Base-by-base conservation (phyloP, 495 filamentous ascomycete genomes). In the Margaritispora aquatica region DNA sequence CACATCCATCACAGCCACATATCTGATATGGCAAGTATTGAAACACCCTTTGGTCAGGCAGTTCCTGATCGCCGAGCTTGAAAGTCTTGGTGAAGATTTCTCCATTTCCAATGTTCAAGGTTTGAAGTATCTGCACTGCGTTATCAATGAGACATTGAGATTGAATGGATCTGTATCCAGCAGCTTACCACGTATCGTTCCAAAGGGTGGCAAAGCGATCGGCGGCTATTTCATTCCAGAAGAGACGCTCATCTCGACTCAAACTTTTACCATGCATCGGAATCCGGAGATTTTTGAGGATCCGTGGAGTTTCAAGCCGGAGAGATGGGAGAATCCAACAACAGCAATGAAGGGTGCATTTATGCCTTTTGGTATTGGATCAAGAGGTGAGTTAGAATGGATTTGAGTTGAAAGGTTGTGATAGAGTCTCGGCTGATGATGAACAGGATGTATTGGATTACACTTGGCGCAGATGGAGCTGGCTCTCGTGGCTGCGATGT, bases 81-180 rank as follows among this genome's bases (percentile, higher is more conserved):
- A 34, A 34, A 34, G 7, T 7, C 29, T 34, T 34, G 7, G 7
- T 15, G 15, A 15, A 5, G 15, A 34, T 15, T 34, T 34, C 15
- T 34, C 29, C 7, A 34, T 34, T 15, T 7, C 7, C 29, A 15
- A 34, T 15, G 29, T 34, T 5, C 29, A 34, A 34, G 29, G 7
- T 34, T 34, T 34, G 29, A 34, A 34, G 29, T 34, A 34, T 15
- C 83, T 95, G 19, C 75, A 86, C 63, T 81, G 75, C 58, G 86
- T 93, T 34, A 89, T 96, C 70, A 87, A 85, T 73, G 92, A 96
- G 73, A 89, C 88, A 15, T 83, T 96, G 68, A 88, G 92, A 56
- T 85, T 89, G 69, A 90, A 96, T 80, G 85, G 82, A 56, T 92
- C 92, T 10, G 90, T 90, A 8, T 85, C 87, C 24, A 87, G 92